Base-by-base conservation (phyloP, 2,329 filamentous ascomycete genomes). In the Penicillium sp. region DNA sequence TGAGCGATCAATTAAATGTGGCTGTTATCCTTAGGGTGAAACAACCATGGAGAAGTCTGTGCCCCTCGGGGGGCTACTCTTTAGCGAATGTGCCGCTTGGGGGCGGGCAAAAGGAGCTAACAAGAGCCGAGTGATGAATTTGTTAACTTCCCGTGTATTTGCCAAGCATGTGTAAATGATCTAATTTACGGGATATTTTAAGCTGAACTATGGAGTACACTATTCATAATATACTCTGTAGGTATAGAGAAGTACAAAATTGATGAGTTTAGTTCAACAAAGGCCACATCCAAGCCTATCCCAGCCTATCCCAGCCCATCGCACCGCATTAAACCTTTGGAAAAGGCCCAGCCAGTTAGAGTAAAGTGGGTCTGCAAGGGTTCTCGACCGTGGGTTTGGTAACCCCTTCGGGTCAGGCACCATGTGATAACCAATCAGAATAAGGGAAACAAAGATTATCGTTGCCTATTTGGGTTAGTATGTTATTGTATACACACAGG, bases 41-140 rank as follows among this genome's bases (percentile, higher is more conserved):
- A 66, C 63, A 57, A 37, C 40, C 54, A 54, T 52, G 43, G 19
- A 27, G 40, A 15, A 60, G 64, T 63, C 64, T 59, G 64, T 65
- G 62, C 61, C 61, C 62, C 59, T 43, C 41, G 25, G 49, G 50
- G 50, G 53, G 54, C 55, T 50, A 55, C 55, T 19, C 42, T 43
- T 47, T 59, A 63, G 61, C 61, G 61, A 61, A 57, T 37, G 50
- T 27, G 40, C 42, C 43, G 19, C 5, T 29, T 33, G 38, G 38
- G 29, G 50, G 50, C 50, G 29, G 40, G 50, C 50, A 35, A 53
- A 53, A 3, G 38, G 38, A 17, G 29, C 21, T 46, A 19, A n/a
- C 21, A 46, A 33, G 40, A 21, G 13, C 25, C 49, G n/a, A 7
- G 33, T 23, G 42, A 52, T 43, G 33, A 33, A 53, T 33, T 48